phyloP scores from a whole-genome alignment of 2,329 filamentous ascomycete species.

The Aspergillus neoniger region DNA sequence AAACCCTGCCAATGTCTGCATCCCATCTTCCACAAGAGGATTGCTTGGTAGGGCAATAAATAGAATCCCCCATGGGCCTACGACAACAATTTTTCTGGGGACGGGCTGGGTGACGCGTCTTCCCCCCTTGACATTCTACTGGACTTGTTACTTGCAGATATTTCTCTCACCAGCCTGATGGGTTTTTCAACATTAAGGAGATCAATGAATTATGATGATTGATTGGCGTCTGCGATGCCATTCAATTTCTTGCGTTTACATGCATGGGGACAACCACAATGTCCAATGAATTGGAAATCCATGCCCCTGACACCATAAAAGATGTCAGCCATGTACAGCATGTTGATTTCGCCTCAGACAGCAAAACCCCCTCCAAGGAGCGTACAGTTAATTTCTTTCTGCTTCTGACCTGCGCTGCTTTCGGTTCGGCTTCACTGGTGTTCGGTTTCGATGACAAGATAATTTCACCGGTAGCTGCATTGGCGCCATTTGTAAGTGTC shows the following conservation, averaged over 20 bases:
- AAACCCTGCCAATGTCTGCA: neutral
- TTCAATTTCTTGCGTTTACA: neutral
- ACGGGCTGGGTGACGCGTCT: neutral
- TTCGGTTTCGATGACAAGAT: slow-evolving; percentile 39
- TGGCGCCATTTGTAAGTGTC: slow-evolving; percentile 30
- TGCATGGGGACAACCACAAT: neutral
- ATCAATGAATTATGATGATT: neutral
- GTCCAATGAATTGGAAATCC: neutral
- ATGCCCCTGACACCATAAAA: neutral
- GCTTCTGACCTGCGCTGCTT: slow-evolving; percentile 30
- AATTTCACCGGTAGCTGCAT: slow-evolving; percentile 34
- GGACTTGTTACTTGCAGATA: neutral
- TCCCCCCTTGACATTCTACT: neutral
- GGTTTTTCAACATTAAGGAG: neutral
- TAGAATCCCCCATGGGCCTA: neutral
- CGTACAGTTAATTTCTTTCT: slow-evolving; percentile 28
- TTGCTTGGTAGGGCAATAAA: neutral
- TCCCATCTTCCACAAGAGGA: neutral
- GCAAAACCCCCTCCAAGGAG: slow-evolving; percentile 10
- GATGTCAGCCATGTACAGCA: slow-evolving; percentile 22
- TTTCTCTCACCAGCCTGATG: neutral
- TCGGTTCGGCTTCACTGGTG: slow-evolving; percentile 35
- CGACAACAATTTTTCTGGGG: neutral
- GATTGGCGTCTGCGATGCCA: neutral
- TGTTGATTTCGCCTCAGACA: slow-evolving; percentile 18